Percentiles rank a stretch among this genome's conserved stretches.
These are phyloP conservation scores for Fennellomyces sp. DNA, from an alignment of 371 early-diverging fungal species.

Conservation along the genomic window DNA sequence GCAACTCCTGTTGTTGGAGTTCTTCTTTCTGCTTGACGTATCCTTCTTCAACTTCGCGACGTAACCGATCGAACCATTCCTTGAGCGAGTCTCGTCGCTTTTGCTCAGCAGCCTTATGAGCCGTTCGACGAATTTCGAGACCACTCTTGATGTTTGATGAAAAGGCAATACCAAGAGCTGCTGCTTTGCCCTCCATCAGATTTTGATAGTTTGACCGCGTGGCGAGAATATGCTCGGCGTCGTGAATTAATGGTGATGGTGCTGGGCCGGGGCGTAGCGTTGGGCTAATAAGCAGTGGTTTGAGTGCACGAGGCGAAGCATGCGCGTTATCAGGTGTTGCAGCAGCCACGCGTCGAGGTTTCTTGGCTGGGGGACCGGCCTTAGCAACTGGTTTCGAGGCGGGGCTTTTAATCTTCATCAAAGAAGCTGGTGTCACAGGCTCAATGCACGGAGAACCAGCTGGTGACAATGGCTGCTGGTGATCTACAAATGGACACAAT, in stretches of 20 bases:
- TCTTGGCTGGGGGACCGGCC: neutral
- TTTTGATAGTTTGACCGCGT: slow-evolving; percentile 88
- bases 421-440: slow-evolving; percentile 66
- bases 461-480: slow-evolving; percentile 9
- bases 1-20: neutral
- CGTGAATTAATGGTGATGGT: slow-evolving; percentile 20
- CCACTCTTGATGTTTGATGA: slow-evolving; percentile 71
- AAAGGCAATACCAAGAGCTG: slow-evolving; percentile 73
- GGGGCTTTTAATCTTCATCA: slow-evolving; percentile 46
- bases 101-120: slow-evolving; percentile 94
- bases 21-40: slow-evolving; percentile 41
- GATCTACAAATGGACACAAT: neutral
- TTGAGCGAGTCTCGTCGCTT: slow-evolving; percentile 91
- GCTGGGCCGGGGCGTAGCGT: slow-evolving; percentile 21
- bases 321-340: slow-evolving; percentile 8
- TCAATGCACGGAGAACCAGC: slow-evolving; percentile 31
- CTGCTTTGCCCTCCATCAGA: slow-evolving; percentile 80
- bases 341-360: neutral
- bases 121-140: slow-evolving; percentile 73
- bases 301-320: slow-evolving; percentile 44
- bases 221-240: slow-evolving; percentile 61
- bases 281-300: slow-evolving; percentile 51
- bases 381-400: slow-evolving; percentile 7
- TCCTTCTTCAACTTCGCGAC: slow-evolving; percentile 69
- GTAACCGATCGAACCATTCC: slow-evolving; percentile 78